These are phyloP conservation scores for Tillandsia fasciculata DNA, from an alignment of 176 grass and related monocot genomes.

Conservation along the genomic window DNA sequence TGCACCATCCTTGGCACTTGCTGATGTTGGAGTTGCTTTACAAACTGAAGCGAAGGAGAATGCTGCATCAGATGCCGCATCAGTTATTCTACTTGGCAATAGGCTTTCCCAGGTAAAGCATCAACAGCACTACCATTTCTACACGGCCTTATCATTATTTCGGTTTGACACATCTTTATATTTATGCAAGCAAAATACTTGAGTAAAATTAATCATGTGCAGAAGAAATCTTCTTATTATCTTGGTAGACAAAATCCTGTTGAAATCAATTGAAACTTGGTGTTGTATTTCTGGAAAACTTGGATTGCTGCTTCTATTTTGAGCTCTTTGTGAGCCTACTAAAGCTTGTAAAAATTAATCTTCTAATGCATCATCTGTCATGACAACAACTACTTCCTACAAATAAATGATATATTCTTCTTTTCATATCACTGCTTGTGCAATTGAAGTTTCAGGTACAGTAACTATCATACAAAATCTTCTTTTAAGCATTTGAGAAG, in stretches of 20 bases:
- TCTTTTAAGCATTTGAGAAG: background rate
- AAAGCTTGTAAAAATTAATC: background rate
- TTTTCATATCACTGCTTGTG: background rate
- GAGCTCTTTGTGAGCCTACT: background rate
- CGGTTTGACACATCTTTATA: background rate
- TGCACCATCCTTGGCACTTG: conserved; percentile 79
- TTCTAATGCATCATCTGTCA: background rate
- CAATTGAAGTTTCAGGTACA: background rate
- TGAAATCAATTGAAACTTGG: background rate
- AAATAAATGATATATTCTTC: background rate
- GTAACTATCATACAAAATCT: background rate
- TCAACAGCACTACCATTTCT: background rate
- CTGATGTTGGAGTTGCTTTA: conserved; percentile 88
- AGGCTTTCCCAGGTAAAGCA: conserved; percentile 57
- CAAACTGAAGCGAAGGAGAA: conserved; percentile 73
- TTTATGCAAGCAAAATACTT: background rate
- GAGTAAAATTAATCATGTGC: background rate
- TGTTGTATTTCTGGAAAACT: background rate
- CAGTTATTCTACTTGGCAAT: conserved; percentile 88
- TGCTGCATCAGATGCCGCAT: conserved; percentile 85
- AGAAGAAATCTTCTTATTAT: background rate
- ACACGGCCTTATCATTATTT: background rate
- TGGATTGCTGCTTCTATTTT: background rate
- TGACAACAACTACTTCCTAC: background rate
- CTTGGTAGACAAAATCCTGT: background rate